These are phyloP conservation scores for Solanum sitiens DNA, from an alignment of 257 asterid species.

Conservation along the genomic window DNA sequence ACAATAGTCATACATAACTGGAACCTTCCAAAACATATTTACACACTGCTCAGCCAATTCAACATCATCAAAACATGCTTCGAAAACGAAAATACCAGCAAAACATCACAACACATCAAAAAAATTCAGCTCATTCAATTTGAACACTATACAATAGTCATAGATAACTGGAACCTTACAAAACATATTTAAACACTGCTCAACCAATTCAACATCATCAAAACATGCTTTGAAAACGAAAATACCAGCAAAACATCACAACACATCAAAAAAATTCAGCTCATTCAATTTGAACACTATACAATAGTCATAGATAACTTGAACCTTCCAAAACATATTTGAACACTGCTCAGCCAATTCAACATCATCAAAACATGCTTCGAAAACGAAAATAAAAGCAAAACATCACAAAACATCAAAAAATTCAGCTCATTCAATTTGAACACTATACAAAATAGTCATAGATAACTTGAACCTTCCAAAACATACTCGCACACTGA, in stretches of 20 bases:
- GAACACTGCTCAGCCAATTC: background rate
- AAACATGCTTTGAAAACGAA: background rate
- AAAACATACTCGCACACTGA: conserved; percentile 39
- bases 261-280: background rate
- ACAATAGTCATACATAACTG: conserved; percentile 19
- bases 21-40: conserved; percentile 84
- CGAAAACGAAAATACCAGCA: background rate
- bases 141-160: background rate
- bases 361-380: background rate
- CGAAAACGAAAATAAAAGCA: background rate
- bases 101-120: background rate
- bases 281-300: background rate
- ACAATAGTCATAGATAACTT: conserved; percentile 20
- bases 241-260: background rate
- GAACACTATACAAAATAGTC: background rate
- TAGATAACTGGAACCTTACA: conserved; percentile 70
- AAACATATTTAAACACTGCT: conserved; percentile 31
- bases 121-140: background rate
- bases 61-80: background rate
- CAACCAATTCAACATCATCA: background rate
- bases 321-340: conserved; percentile 84
- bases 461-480: conserved; percentile 67
- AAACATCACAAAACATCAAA: background rate
- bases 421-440: background rate
- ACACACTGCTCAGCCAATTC: background rate